Evolutionary conservation across 2,329 filamentous ascomycete species (phyloP).

Genomic region (Cordyceps fumosorosea): DNA sequence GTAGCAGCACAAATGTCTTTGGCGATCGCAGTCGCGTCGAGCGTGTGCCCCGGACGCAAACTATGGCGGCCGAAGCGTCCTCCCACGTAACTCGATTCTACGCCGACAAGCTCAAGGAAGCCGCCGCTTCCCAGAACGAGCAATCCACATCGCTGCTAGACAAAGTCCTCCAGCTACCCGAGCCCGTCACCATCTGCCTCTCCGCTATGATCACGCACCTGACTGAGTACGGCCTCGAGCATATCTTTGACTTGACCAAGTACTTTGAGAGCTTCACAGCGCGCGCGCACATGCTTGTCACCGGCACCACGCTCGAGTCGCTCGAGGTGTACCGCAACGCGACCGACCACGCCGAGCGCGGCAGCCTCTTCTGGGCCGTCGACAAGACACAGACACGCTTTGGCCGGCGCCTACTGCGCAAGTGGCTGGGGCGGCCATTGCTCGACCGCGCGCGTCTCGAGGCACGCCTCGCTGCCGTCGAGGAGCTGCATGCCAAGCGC

Average conservation of each 20-base stretch:
- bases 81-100: constrained; percentile 93
- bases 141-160: constrained; percentile 64
- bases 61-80: constrained; percentile 75
- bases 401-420: constrained; percentile 78
- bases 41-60: constrained; percentile 66
- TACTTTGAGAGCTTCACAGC: constrained; percentile 96
- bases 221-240: constrained; percentile 84
- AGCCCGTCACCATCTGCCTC: constrained; percentile 82
- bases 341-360: constrained; percentile 77
- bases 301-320: constrained; percentile 88
- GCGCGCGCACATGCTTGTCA: constrained; percentile 89
- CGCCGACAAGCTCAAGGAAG: constrained; percentile 69
- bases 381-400: constrained; percentile 89
- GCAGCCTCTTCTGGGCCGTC: constrained; percentile 91
- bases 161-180: constrained; percentile 77
- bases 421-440: constrained; percentile 90
- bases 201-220: constrained; percentile 95
- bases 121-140: constrained; percentile 45
- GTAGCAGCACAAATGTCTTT: constrained; percentile 85
- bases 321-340: constrained; percentile 94
- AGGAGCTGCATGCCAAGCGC: constrained; percentile 70
- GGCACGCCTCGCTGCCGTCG: constrained; percentile 74
- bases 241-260: constrained; percentile 92
- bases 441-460: constrained; percentile 70
- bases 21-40: constrained; percentile 87